Evolutionary conservation across 345 rosid species (phyloP), one percentile per base, ranked within the genome.

Genomic region (Punica granatum): DNA sequence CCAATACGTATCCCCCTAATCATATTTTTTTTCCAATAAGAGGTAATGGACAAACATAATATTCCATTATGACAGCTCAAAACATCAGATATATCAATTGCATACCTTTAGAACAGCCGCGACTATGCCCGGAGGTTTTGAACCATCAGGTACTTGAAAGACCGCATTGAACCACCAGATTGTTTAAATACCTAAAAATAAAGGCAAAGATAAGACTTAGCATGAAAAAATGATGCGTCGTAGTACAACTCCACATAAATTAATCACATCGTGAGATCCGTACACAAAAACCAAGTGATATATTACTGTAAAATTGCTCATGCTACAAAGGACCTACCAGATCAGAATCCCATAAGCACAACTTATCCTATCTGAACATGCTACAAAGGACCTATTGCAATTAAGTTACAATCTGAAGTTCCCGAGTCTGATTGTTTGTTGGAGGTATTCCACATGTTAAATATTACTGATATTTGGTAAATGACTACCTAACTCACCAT

Each of bases 41-140:
- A 28, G 36, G 32, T 54, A 15, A n/a, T 21, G 44, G n/a, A 21
- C 18, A 62, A 33, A 11, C 11, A 11, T n/a, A 43, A 4, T 10
- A 42, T 15, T 34, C 53, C 18, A 26, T 31, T 54, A 33, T 4
- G 39, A 70, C 39, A 41, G 2, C 48, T 26, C 62, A 19, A 66
- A 44, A 12, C 36, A 21, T 34, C 25, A 2, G 46, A 53, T 12
- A 28, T 30, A 25, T 28, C 26, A 26, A 12, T 11, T 1, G 19
- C 18, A 56, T 82, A 90, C 98, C 98, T 92, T 92, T 8, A 92
- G 72, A 71, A 90, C 97, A 59, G 79, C 82, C 65, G 97, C 98
- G 54, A 88, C 82, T 16, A 84, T 88, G 82, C 98, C 97, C 19
- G 80, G 83, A 36, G 99, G 93, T 80, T 87, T 95, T 26, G 96